Evolutionary conservation across 768 basidiomycete genomes (phyloP).

Genomic region (Termitomyces sp.): DNA sequence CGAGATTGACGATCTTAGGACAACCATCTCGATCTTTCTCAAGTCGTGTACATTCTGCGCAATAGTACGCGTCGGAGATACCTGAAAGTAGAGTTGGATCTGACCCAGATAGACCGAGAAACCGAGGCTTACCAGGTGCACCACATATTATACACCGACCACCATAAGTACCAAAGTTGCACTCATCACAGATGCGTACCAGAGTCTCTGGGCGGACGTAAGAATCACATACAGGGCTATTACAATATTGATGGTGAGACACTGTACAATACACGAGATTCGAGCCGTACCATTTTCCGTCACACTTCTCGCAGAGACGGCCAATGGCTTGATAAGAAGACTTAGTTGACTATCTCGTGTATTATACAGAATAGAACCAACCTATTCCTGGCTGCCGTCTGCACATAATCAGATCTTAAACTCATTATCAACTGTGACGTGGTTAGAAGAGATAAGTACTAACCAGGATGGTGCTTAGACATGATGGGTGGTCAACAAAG

Average conservation of each 20-base stretch:
- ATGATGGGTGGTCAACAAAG: conserved; percentile 32
- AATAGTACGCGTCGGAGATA: conserved; percentile 99
- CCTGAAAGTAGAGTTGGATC: conserved; percentile 42
- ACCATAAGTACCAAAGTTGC: conserved; percentile 98
- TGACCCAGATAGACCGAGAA: neutral
- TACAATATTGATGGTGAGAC: neutral
- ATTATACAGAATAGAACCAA: conserved; percentile 30
- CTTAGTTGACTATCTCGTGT: conserved; percentile 8
- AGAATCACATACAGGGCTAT: conserved; percentile 96
- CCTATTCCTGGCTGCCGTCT: conserved; percentile 97
- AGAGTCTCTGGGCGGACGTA: conserved; percentile 98
- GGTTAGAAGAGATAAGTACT: neutral
- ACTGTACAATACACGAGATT: neutral
- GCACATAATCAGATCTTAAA: conserved; percentile 94
- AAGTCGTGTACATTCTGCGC: conserved; percentile 93
- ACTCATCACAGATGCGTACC: conserved; percentile 98
- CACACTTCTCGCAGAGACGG: conserved; percentile 97
- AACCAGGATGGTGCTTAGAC: conserved; percentile 92
- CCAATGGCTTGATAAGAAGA: conserved; percentile 71
- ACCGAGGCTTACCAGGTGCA: conserved; percentile 67
- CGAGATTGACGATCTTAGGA: conserved; percentile 97
- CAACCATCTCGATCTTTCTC: conserved; percentile 99
- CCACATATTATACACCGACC: conserved; percentile 98
- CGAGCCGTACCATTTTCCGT: conserved; percentile 89
- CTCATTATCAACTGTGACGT: conserved; percentile 4